Evolutionary conservation across 306 rosid species (phyloP), one percentile per base, ranked within the genome.

Genomic region (Oxytropis ochrocephala): DNA sequence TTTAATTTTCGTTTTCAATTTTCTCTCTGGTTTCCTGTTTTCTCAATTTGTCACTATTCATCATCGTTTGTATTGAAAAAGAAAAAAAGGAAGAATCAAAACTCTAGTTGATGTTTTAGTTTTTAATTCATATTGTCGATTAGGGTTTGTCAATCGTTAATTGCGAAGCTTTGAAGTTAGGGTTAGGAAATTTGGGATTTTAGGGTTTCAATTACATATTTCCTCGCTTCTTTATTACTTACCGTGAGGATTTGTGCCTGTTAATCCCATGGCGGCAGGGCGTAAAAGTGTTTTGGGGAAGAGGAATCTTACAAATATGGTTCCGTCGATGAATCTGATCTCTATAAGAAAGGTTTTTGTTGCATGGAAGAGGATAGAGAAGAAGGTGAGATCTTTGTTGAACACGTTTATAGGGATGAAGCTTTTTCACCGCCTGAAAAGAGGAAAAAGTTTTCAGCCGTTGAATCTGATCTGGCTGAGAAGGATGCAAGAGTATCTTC

Each of bases 261-360:
- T 80, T 51, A 80, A 85, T 85, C 85, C 70, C 67, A 90, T 88
- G 97, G 92, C 90, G 83, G 84, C 97, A 88, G 89, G 95, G 72
- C 61, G 75, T 61, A 80, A 77, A 17, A 76, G 81, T 79, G 83
- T 82, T 81, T 72, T 85, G 61, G 74, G 83, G 69, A 85, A 81
- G 18, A 79, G 81, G 87, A 80, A 7, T 81, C 75, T 51, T 78
- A 44, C 82, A 64, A 54, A 9, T 42, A 53, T 38, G 42, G 59
- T 69, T 81, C 78, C 41, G 38, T 36, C 39, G 69, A 82, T 76
- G 85, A 76, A 32, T 65, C 66, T 73, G 83, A 57, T 65, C 33
- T 43, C 62, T 11, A 0, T 75, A 72, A 65, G 58, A 57, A 63
- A 54, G 85, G 64, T 63, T 69, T 72, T 24, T 27, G 24, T 13